phyloP scores from a whole-genome alignment of 305 asterid genomes.

The Ilex paraguariensis region DNA sequence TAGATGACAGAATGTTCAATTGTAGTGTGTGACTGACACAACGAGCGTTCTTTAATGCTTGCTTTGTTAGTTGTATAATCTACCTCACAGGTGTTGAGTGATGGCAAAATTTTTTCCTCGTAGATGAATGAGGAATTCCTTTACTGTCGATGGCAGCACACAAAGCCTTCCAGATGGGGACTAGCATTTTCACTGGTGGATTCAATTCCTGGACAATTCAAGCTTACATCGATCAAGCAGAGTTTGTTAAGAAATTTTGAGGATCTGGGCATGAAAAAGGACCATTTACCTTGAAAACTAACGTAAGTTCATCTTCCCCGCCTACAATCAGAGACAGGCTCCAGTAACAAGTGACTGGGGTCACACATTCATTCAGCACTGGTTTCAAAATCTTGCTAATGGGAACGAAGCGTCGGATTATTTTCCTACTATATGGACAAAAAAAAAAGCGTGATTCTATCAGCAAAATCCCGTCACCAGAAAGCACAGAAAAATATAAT shows the following conservation, averaged over 20 bases:
- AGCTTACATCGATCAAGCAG: too few species aligned
- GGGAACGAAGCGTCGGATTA: conserved; percentile 55
- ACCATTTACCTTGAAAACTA: conserved; percentile 70
- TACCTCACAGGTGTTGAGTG: too few species aligned
- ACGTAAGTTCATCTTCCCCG: conserved; percentile 66
- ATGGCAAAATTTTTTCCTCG: too few species aligned
- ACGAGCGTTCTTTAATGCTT: too few species aligned
- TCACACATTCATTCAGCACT: conserved; percentile 84
- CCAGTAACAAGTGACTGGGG: conserved; percentile 98
- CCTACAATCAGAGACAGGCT: conserved; percentile 62
- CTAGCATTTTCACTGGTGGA: conserved; percentile 73
- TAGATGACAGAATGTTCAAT: too few species aligned
- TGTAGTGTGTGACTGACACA: too few species aligned
- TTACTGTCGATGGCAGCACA: conserved; percentile 48
- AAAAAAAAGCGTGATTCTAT: conserved; percentile 9
- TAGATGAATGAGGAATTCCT: conserved; percentile 3
- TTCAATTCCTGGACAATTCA: conserved; percentile 43
- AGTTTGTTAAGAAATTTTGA: too few species aligned
- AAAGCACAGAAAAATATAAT: not conserved
- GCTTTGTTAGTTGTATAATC: too few species aligned
- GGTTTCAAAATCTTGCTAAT: conserved; percentile 73
- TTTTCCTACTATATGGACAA: conserved; percentile 57
- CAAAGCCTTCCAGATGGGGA: conserved; percentile 83
- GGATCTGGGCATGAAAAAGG: too few species aligned
- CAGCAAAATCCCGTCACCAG: not conserved